Conservation (phyloP, 2,329 filamentous ascomycete genomes). For the Alternaria angustiovoidea region DNA sequence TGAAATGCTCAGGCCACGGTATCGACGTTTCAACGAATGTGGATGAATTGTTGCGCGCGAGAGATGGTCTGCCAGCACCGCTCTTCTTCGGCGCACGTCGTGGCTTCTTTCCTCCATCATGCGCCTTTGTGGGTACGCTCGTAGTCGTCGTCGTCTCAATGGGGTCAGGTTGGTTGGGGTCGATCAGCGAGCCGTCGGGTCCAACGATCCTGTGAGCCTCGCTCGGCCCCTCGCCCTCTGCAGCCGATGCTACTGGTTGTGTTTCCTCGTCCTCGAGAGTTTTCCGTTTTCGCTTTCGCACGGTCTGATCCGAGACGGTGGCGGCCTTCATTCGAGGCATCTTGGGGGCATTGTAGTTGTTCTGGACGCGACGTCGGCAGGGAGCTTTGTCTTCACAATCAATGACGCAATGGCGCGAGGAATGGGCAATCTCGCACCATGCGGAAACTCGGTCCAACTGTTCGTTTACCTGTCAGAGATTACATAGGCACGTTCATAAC, state of each 20-base stretch:
- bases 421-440: neutral
- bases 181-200: slow-evolving; percentile 5
- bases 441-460: neutral
- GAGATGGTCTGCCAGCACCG: slow-evolving; percentile 46
- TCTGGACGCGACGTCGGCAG: slow-evolving; percentile 1
- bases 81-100: slow-evolving; percentile 54
- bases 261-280: slow-evolving; percentile 30
- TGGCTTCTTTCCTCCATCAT: slow-evolving; percentile 65
- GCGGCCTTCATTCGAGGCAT: slow-evolving; percentile 52
- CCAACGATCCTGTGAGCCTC: slow-evolving; percentile 6
- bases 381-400: slow-evolving; percentile 19
- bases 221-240: slow-evolving; percentile 15
- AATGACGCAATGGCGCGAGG: slow-evolving; percentile 36
- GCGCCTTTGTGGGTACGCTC: slow-evolving; percentile 63
- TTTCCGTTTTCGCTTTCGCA: slow-evolving; percentile 56
- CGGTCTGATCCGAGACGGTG: slow-evolving; percentile 54
- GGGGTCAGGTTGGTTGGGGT: slow-evolving; percentile 4
- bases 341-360: slow-evolving; percentile 22
- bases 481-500: neutral
- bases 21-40: slow-evolving; percentile 60
- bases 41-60: slow-evolving; percentile 57
- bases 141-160: slow-evolving; percentile 47
- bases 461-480: neutral
- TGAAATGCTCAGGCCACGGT: slow-evolving; percentile 80
- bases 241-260: slow-evolving; percentile 16